phyloP scores from a whole-genome alignment of 306 rosid genomes.

The Lablab purpureus region DNA sequence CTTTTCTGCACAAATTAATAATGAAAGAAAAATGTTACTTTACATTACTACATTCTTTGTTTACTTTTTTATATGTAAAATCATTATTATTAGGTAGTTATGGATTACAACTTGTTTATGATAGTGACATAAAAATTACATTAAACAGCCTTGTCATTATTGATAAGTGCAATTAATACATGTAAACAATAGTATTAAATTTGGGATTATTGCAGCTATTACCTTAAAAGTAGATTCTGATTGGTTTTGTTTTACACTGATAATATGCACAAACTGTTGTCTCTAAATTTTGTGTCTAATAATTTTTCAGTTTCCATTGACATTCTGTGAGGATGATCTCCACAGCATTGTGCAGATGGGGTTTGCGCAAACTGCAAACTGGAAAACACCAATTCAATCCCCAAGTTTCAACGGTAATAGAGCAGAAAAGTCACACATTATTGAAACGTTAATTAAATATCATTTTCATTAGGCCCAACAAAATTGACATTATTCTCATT shows the following conservation, averaged over 20 bases:
- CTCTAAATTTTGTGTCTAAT: conserved; percentile 7
- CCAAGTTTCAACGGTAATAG: conserved; percentile 71
- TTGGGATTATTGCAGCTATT: too few species aligned
- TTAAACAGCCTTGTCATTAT: too few species aligned
- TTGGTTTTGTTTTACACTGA: too few species aligned
- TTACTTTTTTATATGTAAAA: too few species aligned
- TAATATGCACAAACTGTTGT: background rate
- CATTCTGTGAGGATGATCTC: conserved; percentile 83
- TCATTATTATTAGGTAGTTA: too few species aligned
- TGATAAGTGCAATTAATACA: too few species aligned
- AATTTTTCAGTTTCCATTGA: conserved; percentile 62
- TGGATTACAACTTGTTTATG: too few species aligned
- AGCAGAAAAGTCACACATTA: conserved; percentile 11
- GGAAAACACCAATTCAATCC: conserved; percentile 59
- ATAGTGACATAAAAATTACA: too few species aligned
- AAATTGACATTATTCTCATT: conserved; percentile 40
- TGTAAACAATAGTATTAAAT: too few species aligned
- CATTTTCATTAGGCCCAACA: conserved; percentile 46
- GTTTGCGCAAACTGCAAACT: conserved; percentile 64
- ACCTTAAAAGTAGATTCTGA: background rate
- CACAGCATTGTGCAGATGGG: conserved; percentile 94
- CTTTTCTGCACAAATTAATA: conserved; percentile 3
- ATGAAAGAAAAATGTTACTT: background rate
- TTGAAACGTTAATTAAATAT: conserved; percentile 31
- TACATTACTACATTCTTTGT: conserved; percentile 6